Percentiles rank a stretch among this genome's conserved stretches.
These are phyloP conservation scores for Picea mariana DNA, from an alignment of 83 land plant genomes.

Conservation along the genomic window DNA sequence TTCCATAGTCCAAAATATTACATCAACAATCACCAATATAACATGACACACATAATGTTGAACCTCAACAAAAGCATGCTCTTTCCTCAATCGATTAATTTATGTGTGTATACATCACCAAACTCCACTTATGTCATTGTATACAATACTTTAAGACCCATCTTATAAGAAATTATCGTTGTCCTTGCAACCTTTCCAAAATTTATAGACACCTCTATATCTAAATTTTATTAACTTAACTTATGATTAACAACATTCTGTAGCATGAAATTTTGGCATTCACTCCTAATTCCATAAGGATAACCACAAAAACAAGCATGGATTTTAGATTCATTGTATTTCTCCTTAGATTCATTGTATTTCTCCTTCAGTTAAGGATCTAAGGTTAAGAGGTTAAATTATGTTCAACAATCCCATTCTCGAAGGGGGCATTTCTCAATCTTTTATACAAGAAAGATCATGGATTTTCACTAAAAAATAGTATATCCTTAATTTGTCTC, in stretches of 20 bases:
- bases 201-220: constrained; percentile 2
- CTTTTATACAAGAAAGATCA: constrained; percentile 15
- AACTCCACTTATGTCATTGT: neutral
- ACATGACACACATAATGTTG: constrained; percentile 1
- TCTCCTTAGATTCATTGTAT: no score
- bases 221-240: neutral
- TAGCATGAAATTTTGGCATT: neutral
- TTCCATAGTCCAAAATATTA: constrained; percentile 1
- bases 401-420: neutral
- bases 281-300: neutral
- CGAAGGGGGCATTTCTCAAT: neutral
- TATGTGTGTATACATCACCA: neutral
- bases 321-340: no score
- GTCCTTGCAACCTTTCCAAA: constrained; percentile 13
- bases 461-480: neutral
- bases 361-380: neutral
- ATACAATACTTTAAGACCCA: neutral
- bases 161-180: neutral
- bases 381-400: neutral
- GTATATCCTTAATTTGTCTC: constrained; percentile 7
- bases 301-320: neutral
- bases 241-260: neutral
- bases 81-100: neutral
- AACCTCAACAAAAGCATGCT: constrained; percentile 9
- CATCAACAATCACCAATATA: constrained; percentile 2